Evolutionary conservation across 768 basidiomycete genomes (phyloP).

Genomic region (Mycena leptocephala): DNA sequence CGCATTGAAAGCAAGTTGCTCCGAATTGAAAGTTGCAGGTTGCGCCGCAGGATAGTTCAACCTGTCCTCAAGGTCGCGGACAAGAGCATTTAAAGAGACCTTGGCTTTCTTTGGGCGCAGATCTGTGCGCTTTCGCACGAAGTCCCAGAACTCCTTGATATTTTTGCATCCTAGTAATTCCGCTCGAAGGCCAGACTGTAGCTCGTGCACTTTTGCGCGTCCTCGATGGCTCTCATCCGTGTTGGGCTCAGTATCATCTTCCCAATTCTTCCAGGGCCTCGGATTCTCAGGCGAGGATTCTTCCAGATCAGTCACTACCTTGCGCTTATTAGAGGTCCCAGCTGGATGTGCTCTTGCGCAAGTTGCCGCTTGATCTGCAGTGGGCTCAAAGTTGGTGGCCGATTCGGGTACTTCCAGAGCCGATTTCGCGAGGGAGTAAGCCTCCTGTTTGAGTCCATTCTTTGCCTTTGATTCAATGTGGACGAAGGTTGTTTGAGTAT

Average conservation of each 20-base stretch:
- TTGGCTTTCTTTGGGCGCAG: neutral
- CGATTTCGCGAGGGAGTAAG: neutral
- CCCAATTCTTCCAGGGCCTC: neutral
- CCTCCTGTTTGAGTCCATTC: neutral
- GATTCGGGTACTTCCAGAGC: neutral
- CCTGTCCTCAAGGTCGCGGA: too few relatives aligned
- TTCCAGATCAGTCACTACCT: neutral
- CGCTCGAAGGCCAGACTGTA: neutral
- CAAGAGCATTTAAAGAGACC: neutral
- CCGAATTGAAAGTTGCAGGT: too few relatives aligned
- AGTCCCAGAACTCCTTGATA: neutral
- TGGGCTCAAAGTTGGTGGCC: neutral
- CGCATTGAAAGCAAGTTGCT: too few relatives aligned
- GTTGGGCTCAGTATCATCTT: neutral
- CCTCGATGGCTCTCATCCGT: neutral
- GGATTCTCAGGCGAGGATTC: neutral
- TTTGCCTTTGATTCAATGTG: neutral
- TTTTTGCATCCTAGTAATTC: neutral
- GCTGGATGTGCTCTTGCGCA: neutral
- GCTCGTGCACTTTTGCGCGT: constrained; percentile 6
- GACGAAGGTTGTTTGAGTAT: neutral
- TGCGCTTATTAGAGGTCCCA: neutral
- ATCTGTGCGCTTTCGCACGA: neutral
- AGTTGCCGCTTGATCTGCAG: neutral
- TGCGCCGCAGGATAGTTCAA: too few relatives aligned